A percentile compares a stretch with the other conserved stretches of the same genome.
phyloP scores from a whole-genome alignment of 345 rosid genomes.

The Eucalyptus decipiens region DNA sequence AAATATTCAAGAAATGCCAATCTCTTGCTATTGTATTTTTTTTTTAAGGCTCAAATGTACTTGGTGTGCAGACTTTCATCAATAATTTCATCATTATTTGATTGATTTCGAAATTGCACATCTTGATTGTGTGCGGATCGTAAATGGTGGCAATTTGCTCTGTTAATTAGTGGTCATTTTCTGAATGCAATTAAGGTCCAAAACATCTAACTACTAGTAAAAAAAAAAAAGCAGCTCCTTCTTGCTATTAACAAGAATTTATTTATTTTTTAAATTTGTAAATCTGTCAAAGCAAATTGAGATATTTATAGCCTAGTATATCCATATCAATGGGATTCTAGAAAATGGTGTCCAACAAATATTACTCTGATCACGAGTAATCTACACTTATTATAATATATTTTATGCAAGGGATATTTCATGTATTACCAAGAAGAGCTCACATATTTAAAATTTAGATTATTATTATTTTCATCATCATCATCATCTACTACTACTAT shows the following conservation, averaged over 20 bases:
- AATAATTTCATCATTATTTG: not conserved
- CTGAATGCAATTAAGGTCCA: not conserved
- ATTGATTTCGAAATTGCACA: not conserved
- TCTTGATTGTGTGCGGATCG: not conserved
- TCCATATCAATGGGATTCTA: not conserved
- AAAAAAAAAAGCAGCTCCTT: not conserved
- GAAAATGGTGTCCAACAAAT: not conserved
- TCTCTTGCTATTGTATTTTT: not conserved
- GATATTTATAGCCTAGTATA: not conserved
- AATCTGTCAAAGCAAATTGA: not conserved
- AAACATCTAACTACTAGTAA: not conserved
- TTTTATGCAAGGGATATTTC: not conserved
- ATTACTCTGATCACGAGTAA: not conserved
- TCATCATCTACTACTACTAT: too few species aligned
- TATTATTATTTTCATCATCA: fast-evolving
- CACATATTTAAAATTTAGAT: too few species aligned
- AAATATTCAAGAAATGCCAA: not conserved
- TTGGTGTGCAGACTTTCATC: not conserved
- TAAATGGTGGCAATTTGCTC: not conserved
- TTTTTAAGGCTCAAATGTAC: not conserved
- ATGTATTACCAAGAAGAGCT: not conserved
- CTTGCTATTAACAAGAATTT: not conserved
- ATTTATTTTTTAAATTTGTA: not conserved
- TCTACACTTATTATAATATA: not conserved
- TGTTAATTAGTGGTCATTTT: not conserved